Conservation (phyloP, 805 yeast genomes). For the Schwanniomyces occidentalis region DNA sequence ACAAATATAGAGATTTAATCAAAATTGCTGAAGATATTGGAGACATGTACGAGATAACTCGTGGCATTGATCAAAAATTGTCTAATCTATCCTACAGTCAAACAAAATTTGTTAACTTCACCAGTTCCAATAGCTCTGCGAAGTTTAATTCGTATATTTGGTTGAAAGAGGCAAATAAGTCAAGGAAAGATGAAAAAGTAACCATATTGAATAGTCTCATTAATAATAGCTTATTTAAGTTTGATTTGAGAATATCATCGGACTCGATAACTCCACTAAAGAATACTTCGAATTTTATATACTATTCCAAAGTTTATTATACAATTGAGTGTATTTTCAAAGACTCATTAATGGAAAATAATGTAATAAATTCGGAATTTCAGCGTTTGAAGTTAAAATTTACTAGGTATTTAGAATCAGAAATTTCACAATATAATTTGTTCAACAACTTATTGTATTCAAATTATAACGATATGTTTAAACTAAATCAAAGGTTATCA, state of each 20-base stretch:
- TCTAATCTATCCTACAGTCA: conserved; percentile 32
- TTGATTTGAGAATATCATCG: conserved; percentile 26
- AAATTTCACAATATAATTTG: conserved; percentile 24
- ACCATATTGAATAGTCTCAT: conserved; percentile 30
- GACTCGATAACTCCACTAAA: conserved; percentile 12
- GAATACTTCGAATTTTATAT: conserved; percentile 28
- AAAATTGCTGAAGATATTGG: conserved; percentile 45
- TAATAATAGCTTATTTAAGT: conserved; percentile 26
- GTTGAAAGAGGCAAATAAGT: conserved; percentile 14
- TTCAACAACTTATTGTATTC: conserved; percentile 14
- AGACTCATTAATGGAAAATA: conserved; percentile 14
- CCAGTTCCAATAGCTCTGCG: conserved; percentile 13
- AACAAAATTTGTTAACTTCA: conserved; percentile 28
- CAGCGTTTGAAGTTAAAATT: conserved; percentile 23
- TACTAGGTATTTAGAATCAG: conserved; percentile 21
- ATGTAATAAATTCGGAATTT: conserved; percentile 15
- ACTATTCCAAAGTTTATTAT: conserved; percentile 35
- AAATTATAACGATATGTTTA: conserved; percentile 17
- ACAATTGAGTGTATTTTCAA: conserved; percentile 26
- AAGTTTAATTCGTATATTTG: conserved; percentile 22
- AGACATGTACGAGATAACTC: conserved; percentile 25
- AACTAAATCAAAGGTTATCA: conserved; percentile 14
- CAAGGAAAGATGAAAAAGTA: conserved; percentile 18
- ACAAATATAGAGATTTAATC: conserved; percentile 43
- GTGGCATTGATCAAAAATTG: conserved; percentile 22